Conservation (phyloP, 1,284 basidiomycete species). For the Marasmius sp. region DNA sequence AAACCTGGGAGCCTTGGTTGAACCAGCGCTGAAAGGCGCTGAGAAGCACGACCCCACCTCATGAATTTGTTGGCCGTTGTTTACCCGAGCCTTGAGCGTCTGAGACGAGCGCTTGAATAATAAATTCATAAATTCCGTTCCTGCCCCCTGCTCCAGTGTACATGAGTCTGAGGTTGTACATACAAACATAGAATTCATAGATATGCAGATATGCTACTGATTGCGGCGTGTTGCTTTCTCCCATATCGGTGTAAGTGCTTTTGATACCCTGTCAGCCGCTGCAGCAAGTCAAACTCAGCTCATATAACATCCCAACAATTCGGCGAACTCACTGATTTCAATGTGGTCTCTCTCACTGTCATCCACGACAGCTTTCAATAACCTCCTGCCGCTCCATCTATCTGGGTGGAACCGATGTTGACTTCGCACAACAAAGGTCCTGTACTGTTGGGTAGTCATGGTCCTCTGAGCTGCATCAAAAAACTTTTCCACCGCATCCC, state of each 20-base stretch:
- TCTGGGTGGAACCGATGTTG: constrained; percentile 71
- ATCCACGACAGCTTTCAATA: constrained; percentile 51
- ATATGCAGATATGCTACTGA: constrained; percentile 4
- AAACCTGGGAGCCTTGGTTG: not conserved
- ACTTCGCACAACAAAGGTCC: constrained; percentile 62
- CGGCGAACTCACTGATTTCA: constrained; percentile 49
- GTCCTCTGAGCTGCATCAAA: constrained; percentile 51
- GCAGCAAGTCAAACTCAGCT: constrained; percentile 6
- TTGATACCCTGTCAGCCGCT: constrained; percentile 59
- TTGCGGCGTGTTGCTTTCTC: constrained; percentile 36
- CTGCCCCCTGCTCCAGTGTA: too few species aligned
- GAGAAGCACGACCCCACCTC: not conserved
- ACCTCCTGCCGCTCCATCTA: constrained; percentile 56
- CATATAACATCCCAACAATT: constrained; percentile 1
- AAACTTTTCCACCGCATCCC: constrained; percentile 68
- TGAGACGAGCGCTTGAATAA: too few species aligned
- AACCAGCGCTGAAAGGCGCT: not conserved
- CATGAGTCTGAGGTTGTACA: too few species aligned
- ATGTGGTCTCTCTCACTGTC: constrained; percentile 52
- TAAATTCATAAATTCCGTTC: too few species aligned
- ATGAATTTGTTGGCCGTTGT: not conserved
- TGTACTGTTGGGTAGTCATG: constrained; percentile 61
- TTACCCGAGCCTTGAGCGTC: not conserved
- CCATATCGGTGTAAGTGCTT: constrained; percentile 63
- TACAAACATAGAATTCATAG: not conserved